Base-by-base conservation (phyloP, 2,329 filamentous ascomycete genomes). In the Chaetoscypha palmicola region DNA sequence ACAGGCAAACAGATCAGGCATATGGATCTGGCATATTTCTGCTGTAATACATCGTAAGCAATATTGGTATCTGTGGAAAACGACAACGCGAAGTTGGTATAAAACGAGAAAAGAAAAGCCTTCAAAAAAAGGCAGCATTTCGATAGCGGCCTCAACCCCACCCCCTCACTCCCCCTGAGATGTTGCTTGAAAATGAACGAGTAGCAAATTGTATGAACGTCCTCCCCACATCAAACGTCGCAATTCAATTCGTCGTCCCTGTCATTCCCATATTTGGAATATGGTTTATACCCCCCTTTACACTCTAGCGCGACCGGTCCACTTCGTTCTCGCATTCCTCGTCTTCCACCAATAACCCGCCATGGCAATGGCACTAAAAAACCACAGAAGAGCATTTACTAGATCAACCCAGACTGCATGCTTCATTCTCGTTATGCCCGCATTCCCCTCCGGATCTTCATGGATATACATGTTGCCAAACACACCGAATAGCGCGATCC, bases 351-450 rank as follows among this genome's bases (percentile, higher is more conserved):
- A 87, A 59, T 82, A 76, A 1, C 71, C 61, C 11, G 68, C 68
- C 11, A 74, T 69, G 21, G 72, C 76, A 10, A 74, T 46, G 3
- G 76, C 73, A 2, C 77, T 80, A 36, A 81, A 63, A 38, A 88
- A 66, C 89, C 89, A 95, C 39, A 95, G 70, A 11, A 87, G 60
- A 62, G 87, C 75, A 61, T 83, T 86, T 36, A 76, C 69, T 39
- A 94, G 64, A 62, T 91, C 84, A 35, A 94, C 72, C 85, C 86
- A 94, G 12, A 92, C 86, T 4, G 87, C 86, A 59, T 82, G 80
- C 68, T 89, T 88, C 88, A 95, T 94, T 45, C 86, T 75, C 53
- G 71, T 67, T 45, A 91, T 73, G 38, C 74, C 79, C 31, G 57
- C 56, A 59, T 86, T 73, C 11, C 79, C 80, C 60, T 83, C 70